Conservation (phyloP, 495 filamentous ascomycete species). For the Friedmanniomyces simplex region DNA sequence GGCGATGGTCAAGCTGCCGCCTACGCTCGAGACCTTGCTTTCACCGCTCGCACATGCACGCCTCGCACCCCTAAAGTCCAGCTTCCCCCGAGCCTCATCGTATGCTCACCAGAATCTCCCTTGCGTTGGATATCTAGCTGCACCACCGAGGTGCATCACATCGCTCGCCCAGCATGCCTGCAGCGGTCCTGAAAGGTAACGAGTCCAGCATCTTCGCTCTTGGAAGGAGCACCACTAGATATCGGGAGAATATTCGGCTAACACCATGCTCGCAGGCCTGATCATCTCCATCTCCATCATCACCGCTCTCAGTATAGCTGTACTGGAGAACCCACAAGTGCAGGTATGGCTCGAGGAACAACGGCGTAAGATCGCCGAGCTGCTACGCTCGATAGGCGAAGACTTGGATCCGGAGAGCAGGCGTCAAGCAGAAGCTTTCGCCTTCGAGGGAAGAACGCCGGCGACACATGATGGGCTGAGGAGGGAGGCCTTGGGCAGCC, state of each 20-base stretch:
- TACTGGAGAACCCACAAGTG: slow-evolving; percentile 17
- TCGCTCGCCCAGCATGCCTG: slow-evolving; percentile 1
- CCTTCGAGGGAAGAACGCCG: slow-evolving; percentile 15
- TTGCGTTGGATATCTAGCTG: background rate
- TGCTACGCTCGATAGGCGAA: slow-evolving; percentile 11
- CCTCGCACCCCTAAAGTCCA: background rate
- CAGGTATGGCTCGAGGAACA: slow-evolving; percentile 21
- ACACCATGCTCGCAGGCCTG: slow-evolving; percentile 5
- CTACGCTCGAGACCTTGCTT: background rate
- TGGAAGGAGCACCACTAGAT: background rate
- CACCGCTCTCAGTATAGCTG: slow-evolving; percentile 14
- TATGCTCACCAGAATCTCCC: background rate
- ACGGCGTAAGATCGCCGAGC: slow-evolving; percentile 13
- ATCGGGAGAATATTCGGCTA: background rate
- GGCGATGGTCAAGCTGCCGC: background rate
- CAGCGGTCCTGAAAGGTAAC: slow-evolving; percentile 14
- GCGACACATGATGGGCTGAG: slow-evolving; percentile 11
- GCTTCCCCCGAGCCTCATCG: background rate
- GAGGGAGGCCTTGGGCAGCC: slow-evolving; percentile 11
- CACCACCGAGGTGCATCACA: background rate
- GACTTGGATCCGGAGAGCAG: slow-evolving; percentile 17
- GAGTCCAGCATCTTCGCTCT: too few relatives aligned
- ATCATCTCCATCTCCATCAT: slow-evolving; percentile 19
- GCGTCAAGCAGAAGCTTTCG: slow-evolving; percentile 16
- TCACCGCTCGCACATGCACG: background rate